phyloP scores from a whole-genome alignment of 2,329 filamentous ascomycete species.

The Xylaria sp. region DNA sequence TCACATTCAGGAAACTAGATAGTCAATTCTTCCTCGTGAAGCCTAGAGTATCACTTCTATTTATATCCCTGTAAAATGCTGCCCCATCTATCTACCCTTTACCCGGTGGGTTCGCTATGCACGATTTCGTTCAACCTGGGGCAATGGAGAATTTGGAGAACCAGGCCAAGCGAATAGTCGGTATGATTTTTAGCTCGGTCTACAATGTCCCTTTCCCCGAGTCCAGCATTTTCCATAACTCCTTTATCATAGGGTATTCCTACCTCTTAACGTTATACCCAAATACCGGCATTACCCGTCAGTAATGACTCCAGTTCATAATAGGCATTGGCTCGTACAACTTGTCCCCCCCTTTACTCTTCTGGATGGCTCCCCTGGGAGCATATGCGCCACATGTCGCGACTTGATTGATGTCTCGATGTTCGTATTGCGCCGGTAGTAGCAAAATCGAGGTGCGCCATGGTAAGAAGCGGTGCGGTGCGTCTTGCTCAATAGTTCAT shows the following conservation, averaged over 20 bases:
- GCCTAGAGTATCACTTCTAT: slow-evolving; percentile 2
- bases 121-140: slow-evolving; percentile 3
- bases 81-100: slow-evolving; percentile 20
- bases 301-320: slow-evolving; percentile 1
- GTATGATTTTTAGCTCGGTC: slow-evolving; percentile 23
- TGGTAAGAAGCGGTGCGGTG: not conserved
- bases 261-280: not conserved
- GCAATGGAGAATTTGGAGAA: slow-evolving; percentile 32
- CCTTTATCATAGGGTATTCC: not conserved
- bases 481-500: slow-evolving; percentile 20
- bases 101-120: slow-evolving; percentile 6
- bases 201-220: slow-evolving; percentile 32
- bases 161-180: not conserved
- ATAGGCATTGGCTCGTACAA: not conserved
- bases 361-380: not conserved
- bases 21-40: not conserved
- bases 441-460: not conserved
- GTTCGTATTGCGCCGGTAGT: not conserved
- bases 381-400: not conserved
- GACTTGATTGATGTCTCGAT: not conserved
- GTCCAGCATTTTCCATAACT: not conserved
- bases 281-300: not conserved
- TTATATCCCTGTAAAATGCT: slow-evolving; percentile 24
- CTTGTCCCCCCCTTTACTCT: not conserved
- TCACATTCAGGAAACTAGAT: not conserved